A percentile compares a stretch with the other conserved stretches of the same genome.
These are phyloP conservation scores for Colletotrichum graminicola DNA, from an alignment of 2,329 filamentous ascomycete genomes.

Conservation along the genomic window DNA sequence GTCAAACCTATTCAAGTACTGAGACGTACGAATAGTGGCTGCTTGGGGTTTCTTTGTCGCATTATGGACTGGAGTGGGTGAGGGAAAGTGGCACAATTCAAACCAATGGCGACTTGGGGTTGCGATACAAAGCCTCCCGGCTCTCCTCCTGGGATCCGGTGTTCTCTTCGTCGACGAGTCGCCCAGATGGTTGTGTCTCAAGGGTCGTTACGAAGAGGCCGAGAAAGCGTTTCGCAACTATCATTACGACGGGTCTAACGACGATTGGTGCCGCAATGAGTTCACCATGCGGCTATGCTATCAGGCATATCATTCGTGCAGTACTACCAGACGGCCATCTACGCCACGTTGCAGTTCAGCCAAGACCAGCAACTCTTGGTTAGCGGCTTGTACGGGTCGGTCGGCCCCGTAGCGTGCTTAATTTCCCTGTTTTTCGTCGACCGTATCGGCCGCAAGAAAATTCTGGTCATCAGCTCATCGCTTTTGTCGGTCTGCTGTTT, in stretches of 20 bases:
- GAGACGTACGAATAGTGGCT: conserved; percentile 49
- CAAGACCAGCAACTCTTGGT: conserved; percentile 54
- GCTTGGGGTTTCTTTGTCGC: conserved; percentile 58
- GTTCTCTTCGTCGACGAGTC: conserved; percentile 54
- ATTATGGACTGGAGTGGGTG: conserved; percentile 55
- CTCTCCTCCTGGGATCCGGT: conserved; percentile 51
- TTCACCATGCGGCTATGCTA: conserved; percentile 54
- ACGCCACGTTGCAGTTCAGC: conserved; percentile 54
- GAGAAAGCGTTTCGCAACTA: conserved; percentile 51
- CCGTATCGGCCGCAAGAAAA: conserved; percentile 52
- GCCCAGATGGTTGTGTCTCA: conserved; percentile 53
- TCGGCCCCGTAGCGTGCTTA: conserved; percentile 54
- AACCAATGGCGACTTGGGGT: conserved; percentile 57
- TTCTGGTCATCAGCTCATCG: conserved; percentile 52
- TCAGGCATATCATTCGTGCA: conserved; percentile 58
- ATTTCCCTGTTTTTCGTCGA: conserved; percentile 56
- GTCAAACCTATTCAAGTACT: fast-evolving
- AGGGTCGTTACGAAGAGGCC: conserved; percentile 53
- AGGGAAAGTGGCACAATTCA: conserved; percentile 53
- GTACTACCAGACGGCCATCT: conserved; percentile 58
- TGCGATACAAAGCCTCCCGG: conserved; percentile 52
- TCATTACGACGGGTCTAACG: conserved; percentile 52
- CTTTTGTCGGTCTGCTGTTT: conserved; percentile 53
- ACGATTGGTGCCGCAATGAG: conserved; percentile 53
- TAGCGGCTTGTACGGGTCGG: conserved; percentile 55